A percentile compares a stretch with the other conserved stretches of the same genome.
phyloP scores from a whole-genome alignment of 1,284 basidiomycete genomes.

The Ustilago hordei region DNA sequence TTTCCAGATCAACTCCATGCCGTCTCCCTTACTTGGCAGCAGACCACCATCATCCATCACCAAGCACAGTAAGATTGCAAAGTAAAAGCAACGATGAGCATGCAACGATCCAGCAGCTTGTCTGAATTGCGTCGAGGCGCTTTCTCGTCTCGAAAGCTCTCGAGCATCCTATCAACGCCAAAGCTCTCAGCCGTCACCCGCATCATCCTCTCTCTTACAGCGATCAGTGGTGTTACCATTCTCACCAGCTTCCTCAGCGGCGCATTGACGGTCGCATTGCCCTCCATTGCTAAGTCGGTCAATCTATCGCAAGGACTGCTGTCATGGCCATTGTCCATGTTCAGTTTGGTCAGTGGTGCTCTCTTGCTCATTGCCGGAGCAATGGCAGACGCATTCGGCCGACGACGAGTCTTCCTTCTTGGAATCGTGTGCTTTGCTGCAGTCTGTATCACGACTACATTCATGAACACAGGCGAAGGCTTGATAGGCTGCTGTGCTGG shows the following conservation, averaged over 20 bases:
- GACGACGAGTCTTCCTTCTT: slow-evolving; percentile 72
- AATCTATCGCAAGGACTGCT: slow-evolving; percentile 67
- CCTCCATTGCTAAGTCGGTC: slow-evolving; percentile 73
- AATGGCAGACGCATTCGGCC: slow-evolving; percentile 71
- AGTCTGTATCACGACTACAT: slow-evolving; percentile 65
- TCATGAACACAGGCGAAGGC: slow-evolving; percentile 63
- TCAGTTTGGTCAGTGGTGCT: slow-evolving; percentile 76
- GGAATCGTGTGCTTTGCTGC: slow-evolving; percentile 66
- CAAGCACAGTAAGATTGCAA: neutral
- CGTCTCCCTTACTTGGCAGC: no score
- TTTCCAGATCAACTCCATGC: neutral
- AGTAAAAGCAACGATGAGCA: slow-evolving; percentile 17
- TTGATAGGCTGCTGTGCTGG: slow-evolving; percentile 66
- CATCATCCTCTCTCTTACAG: slow-evolving; percentile 43
- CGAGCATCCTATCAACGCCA: slow-evolving; percentile 29
- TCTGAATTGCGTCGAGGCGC: slow-evolving; percentile 32
- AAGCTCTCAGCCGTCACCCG: slow-evolving; percentile 25
- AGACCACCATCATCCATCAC: neutral
- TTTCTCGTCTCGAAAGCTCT: slow-evolving; percentile 30
- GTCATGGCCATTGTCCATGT: slow-evolving; percentile 78
- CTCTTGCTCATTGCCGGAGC: slow-evolving; percentile 71
- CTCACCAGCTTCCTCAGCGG: slow-evolving; percentile 70
- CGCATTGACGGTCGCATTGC: slow-evolving; percentile 75
- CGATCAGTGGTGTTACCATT: slow-evolving; percentile 55
- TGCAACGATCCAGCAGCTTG: slow-evolving; percentile 20